phyloP scores from a whole-genome alignment of 345 rosid species.

The Eucalyptus shirleyi region DNA sequence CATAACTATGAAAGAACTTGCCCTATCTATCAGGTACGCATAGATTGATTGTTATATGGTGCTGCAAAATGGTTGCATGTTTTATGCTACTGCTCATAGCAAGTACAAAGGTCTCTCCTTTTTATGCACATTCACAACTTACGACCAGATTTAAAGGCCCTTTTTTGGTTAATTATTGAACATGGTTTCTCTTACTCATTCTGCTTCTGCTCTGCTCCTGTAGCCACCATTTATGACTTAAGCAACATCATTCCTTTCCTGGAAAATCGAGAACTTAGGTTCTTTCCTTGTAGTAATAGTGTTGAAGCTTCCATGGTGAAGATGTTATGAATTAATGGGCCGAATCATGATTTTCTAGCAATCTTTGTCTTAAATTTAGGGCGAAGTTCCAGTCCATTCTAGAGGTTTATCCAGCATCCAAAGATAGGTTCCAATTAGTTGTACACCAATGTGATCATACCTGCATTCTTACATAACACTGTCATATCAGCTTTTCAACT shows the following conservation, averaged over 20 bases:
- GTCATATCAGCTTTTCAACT: background rate
- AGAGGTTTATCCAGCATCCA: background rate
- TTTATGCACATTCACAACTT: background rate
- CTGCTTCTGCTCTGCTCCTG: background rate
- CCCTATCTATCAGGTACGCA: constrained; percentile 57
- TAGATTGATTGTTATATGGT: background rate
- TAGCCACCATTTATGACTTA: background rate
- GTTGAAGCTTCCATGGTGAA: background rate
- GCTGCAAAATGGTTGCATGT: background rate
- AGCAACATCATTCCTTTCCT: background rate
- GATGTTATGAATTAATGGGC: background rate
- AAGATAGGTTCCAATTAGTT: background rate
- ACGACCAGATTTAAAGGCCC: background rate
- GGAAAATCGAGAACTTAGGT: background rate
- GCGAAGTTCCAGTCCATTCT: background rate
- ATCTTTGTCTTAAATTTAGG: background rate
- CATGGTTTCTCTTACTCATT: background rate
- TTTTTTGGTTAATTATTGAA: background rate
- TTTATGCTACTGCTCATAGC: background rate
- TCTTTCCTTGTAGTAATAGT: background rate
- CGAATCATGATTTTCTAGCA: background rate
- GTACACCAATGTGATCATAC: background rate
- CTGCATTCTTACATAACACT: background rate
- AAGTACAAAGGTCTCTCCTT: background rate
- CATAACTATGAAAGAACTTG: constrained; percentile 84